Conservation (phyloP, 192 early-diverging fungal genomes). For the Gaertneriomyces sp. region DNA sequence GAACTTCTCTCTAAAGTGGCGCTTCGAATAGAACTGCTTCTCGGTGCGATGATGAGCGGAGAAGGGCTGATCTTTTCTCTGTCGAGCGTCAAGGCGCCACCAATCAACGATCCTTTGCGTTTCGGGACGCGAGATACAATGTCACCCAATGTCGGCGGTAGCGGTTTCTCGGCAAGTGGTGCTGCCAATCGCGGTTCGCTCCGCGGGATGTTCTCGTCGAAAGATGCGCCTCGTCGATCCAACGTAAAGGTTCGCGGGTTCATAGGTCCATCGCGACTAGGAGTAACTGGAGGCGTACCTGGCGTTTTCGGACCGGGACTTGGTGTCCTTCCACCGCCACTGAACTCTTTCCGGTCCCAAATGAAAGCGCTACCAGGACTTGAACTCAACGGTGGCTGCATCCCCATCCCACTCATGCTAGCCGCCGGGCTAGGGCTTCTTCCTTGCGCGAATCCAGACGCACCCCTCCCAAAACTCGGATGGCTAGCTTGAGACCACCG, state of each 20-base stretch:
- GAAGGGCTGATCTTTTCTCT: conserved; percentile 4
- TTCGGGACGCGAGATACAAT: conserved; percentile 17
- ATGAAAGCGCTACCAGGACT: not conserved
- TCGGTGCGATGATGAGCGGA: conserved; percentile 17
- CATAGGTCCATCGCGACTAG: not conserved
- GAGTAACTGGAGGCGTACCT: not conserved
- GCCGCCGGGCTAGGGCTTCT: conserved; percentile 10
- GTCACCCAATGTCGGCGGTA: conserved; percentile 11
- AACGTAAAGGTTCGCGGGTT: not conserved
- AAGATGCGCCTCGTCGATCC: no score
- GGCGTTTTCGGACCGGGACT: not conserved
- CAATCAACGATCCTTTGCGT: conserved; percentile 22
- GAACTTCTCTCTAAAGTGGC: conserved; percentile 9
- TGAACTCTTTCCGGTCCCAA: not conserved
- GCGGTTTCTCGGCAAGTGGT: conserved; percentile 5
- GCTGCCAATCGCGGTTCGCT: not conserved
- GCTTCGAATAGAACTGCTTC: conserved; percentile 5
- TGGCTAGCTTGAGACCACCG: not conserved
- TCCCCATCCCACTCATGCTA: not conserved
- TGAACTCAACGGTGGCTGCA: conserved; percentile 2
- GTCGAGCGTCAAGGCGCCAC: conserved; percentile 10
- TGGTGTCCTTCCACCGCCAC: not conserved
- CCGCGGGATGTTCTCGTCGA: not conserved
- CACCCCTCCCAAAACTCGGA: not conserved
- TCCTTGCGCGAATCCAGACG: not conserved